These are phyloP conservation scores for Ogataea methanolica DNA, from an alignment of 805 yeast genomes.

Conservation along the genomic window DNA sequence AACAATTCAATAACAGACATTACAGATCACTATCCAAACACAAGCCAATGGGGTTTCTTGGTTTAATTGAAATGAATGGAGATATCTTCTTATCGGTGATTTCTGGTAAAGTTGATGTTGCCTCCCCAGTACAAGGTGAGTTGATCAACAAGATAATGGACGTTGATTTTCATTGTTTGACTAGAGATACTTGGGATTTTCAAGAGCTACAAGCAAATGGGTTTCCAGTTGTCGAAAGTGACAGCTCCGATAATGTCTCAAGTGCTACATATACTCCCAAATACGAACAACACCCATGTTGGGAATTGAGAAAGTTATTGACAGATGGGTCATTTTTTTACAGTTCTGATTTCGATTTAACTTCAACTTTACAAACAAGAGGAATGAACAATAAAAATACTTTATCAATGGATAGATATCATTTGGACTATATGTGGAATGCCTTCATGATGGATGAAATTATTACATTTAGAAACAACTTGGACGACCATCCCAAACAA, in stretches of 20 bases:
- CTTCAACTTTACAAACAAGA: conserved; percentile 77
- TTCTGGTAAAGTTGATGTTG: conserved; percentile 72
- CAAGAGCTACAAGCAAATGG: conserved; percentile 66
- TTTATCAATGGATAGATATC: conserved; percentile 54
- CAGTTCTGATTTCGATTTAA: conserved; percentile 87
- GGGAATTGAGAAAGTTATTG: conserved; percentile 69
- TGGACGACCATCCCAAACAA: conserved; percentile 55
- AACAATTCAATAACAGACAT: conserved; percentile 32
- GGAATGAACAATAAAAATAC: conserved; percentile 46
- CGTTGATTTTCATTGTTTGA: conserved; percentile 84
- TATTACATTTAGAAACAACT: conserved; percentile 64
- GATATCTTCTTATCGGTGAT: conserved; percentile 76
- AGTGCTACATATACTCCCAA: conserved; percentile 20
- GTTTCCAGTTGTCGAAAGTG: conserved; percentile 45
- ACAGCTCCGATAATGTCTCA: conserved; percentile 25
- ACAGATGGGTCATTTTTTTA: conserved; percentile 89
- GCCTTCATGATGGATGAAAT: conserved; percentile 83
- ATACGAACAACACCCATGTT: conserved; percentile 73
- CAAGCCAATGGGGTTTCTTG: conserved; percentile 66
- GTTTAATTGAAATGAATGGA: conserved; percentile 65
- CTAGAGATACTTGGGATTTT: conserved; percentile 74
- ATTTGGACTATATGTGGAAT: conserved; percentile 95
- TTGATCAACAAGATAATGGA: conserved; percentile 72
- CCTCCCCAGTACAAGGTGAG: conserved; percentile 76
- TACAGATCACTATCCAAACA: conserved; percentile 40